Percentiles rank a stretch among this genome's conserved stretches.
These are phyloP conservation scores for Venturia oleaginea DNA, from an alignment of 2,329 filamentous ascomycete genomes.

Conservation along the genomic window DNA sequence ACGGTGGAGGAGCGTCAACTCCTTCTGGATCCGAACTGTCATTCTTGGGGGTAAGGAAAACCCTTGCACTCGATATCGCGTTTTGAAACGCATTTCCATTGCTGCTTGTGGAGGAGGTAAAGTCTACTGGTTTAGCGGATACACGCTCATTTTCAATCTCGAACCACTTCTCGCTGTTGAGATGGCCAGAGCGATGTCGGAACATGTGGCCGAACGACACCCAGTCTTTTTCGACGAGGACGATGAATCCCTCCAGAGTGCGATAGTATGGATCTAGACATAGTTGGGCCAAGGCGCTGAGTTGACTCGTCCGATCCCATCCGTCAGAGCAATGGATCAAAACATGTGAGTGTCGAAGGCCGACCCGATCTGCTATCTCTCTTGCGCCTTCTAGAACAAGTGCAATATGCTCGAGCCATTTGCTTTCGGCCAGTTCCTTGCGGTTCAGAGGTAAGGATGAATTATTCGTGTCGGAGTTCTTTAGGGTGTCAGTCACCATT, in stretches of 20 bases:
- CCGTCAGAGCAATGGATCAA: constrained; percentile 97
- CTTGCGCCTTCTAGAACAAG: constrained; percentile 76
- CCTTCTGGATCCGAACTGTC: constrained; percentile 50
- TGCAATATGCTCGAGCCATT: constrained; percentile 84
- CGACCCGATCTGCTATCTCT: constrained; percentile 78
- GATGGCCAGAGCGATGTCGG: constrained; percentile 75
- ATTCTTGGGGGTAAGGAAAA: constrained; percentile 78
- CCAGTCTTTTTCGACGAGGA: constrained; percentile 95
- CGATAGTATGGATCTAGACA: constrained; percentile 94
- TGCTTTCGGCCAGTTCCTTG: constrained; percentile 72
- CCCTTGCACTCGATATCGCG: constrained; percentile 72
- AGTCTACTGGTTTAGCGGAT: constrained; percentile 42
- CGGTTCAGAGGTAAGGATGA: constrained; percentile 72
- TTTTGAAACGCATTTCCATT: constrained; percentile 74
- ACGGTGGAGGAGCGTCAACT: constrained; percentile 25
- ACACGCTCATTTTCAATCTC: constrained; percentile 70
- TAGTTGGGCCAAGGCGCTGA: constrained; percentile 83
- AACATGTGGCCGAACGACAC: constrained; percentile 98
- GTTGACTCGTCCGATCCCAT: constrained; percentile 93
- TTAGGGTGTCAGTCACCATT: constrained; percentile 80
- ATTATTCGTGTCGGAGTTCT: constrained; percentile 68
- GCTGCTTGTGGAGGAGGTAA: constrained; percentile 15
- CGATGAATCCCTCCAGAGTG: constrained; percentile 88
- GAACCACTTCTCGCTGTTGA: constrained; percentile 94
- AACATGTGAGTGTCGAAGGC: constrained; percentile 87